Evolutionary conservation across 2,329 filamentous ascomycete genomes (phyloP).

Genomic region (Basipetospora sp.): DNA sequence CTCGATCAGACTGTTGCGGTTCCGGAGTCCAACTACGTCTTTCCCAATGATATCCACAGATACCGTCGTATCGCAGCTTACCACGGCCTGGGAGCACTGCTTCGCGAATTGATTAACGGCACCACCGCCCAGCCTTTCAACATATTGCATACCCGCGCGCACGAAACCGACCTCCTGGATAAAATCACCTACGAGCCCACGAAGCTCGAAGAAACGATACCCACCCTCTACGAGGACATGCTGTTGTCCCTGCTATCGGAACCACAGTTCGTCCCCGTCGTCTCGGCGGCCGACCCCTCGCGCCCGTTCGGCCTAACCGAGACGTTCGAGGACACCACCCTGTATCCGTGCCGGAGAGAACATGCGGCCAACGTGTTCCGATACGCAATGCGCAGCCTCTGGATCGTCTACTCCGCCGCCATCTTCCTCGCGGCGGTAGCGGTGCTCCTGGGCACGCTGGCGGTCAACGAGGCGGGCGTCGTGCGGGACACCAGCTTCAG

Average conservation of each 20-base stretch:
- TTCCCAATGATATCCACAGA: conserved; percentile 9
- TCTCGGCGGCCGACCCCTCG: conserved; percentile 17
- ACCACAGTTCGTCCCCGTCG: conserved; percentile 19
- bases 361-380: conserved; percentile 15
- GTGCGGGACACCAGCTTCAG: conserved; percentile 23
- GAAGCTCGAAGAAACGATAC: conserved; percentile 13
- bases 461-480: conserved; percentile 19
- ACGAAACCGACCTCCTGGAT: conserved; percentile 26
- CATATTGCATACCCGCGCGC: conserved; percentile 17
- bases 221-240: conserved; percentile 20
- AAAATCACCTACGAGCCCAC: conserved; percentile 15
- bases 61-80: conserved; percentile 20
- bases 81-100: conserved; percentile 17
- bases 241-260: conserved; percentile 20
- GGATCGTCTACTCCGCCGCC: conserved; percentile 21
- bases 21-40: conserved; percentile 15
- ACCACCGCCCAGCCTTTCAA: conserved; percentile 14
- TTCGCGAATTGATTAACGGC: conserved; percentile 18
- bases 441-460: conserved; percentile 16
- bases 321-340: conserved; percentile 11
- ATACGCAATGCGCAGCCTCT: conserved; percentile 18
- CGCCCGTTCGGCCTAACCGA: conserved; percentile 10
- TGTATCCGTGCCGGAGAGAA: conserved; percentile 17
- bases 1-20: conserved; percentile 18
- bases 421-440: conserved; percentile 16